phyloP scores from a whole-genome alignment of 2,329 filamentous ascomycete species.

The Trichoderma harzianum region DNA sequence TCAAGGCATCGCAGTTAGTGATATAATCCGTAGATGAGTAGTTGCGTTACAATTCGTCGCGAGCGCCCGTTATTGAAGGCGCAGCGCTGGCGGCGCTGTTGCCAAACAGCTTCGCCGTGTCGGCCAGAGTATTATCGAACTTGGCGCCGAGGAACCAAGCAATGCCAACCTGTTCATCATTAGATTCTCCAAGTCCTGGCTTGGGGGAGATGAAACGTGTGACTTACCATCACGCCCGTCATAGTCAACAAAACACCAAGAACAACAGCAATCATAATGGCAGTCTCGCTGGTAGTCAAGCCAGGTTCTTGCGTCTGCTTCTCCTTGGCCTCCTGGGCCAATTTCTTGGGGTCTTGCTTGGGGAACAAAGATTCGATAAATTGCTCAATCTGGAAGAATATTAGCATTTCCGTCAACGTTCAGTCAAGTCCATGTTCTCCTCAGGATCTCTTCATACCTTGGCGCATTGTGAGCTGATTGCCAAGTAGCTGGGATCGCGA shows the following conservation, averaged over 20 bases:
- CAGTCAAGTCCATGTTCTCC: no score
- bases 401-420: slow-evolving; percentile 13
- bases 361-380: slow-evolving; percentile 95
- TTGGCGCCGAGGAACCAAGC: slow-evolving; percentile 80
- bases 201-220: not conserved
- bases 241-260: slow-evolving; percentile 67
- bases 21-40: slow-evolving; percentile 14
- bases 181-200: not conserved
- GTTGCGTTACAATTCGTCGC: slow-evolving; percentile 36
- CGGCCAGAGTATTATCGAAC: slow-evolving; percentile 56
- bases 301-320: slow-evolving; percentile 40
- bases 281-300: slow-evolving; percentile 56
- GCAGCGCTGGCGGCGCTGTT: slow-evolving; percentile 20
- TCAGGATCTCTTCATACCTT: slow-evolving; percentile 53
- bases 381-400: slow-evolving; percentile 69
- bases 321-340: slow-evolving; percentile 39
- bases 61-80: slow-evolving; percentile 27
- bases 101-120: slow-evolving; percentile 4
- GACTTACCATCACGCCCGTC: slow-evolving; percentile 72
- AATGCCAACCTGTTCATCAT: slow-evolving; percentile 58
- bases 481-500: slow-evolving; percentile 84
- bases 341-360: slow-evolving; percentile 66
- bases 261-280: slow-evolving; percentile 65
- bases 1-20: slow-evolving; percentile 11
- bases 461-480: slow-evolving; percentile 86